Conservation (phyloP, 2,329 filamentous ascomycete genomes). For the Diaporthe australafricana region DNA sequence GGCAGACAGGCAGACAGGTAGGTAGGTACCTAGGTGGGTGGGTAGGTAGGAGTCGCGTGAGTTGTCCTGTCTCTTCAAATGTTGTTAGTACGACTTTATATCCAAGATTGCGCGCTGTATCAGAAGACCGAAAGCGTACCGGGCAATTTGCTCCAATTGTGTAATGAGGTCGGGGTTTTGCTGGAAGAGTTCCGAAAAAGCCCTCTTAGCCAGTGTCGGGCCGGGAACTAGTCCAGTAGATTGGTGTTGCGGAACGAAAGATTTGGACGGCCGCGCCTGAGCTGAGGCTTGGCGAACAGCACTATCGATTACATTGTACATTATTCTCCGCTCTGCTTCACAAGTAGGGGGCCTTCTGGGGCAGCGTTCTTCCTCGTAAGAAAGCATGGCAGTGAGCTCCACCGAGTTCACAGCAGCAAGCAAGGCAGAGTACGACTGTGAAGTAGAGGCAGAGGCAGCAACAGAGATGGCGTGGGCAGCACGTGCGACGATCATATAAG, state of each 20-base stretch:
- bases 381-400: neutral
- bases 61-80: neutral
- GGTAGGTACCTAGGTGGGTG: too few species aligned
- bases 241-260: neutral
- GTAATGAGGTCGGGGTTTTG: neutral
- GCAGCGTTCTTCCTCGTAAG: neutral
- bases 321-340: neutral
- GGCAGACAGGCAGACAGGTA: too few species aligned
- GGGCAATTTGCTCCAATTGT: neutral
- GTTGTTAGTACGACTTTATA: neutral
- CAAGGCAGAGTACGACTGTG: neutral
- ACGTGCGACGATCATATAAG: neutral
- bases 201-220: neutral
- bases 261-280: neutral
- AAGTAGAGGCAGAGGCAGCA: neutral
- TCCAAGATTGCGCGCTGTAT: neutral
- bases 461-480: slow-evolving; percentile 1
- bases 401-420: neutral
- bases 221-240: neutral
- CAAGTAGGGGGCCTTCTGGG: neutral
- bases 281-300: neutral
- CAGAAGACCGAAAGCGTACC: neutral
- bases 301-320: neutral
- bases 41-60: neutral
- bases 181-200: neutral